A percentile compares a stretch with the other conserved stretches of the same genome.
Evolutionary conservation across 495 filamentous ascomycete genomes (phyloP).

Genomic region (Trichoderma asperelloides): DNA sequence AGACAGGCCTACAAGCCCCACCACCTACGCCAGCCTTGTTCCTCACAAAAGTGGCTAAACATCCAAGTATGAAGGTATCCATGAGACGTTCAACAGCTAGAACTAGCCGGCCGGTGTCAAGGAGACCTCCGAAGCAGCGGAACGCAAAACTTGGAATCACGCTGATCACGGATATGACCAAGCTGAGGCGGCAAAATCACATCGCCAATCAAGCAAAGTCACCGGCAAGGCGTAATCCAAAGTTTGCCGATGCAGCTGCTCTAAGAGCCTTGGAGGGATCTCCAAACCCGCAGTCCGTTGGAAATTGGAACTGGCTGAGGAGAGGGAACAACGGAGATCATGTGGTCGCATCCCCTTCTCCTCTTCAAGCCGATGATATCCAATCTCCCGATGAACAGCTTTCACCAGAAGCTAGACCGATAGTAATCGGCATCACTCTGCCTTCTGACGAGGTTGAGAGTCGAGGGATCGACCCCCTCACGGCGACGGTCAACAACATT

Average conservation of each 20-base stretch:
- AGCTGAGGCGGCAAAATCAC: slow-evolving; percentile 20
- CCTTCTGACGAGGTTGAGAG: slow-evolving; percentile 49
- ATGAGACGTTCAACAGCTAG: slow-evolving; percentile 23
- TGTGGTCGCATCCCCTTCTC: slow-evolving; percentile 23
- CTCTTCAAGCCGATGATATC: slow-evolving; percentile 13
- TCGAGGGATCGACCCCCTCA: slow-evolving; percentile 38
- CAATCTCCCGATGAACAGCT: slow-evolving; percentile 37
- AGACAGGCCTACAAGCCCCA: background rate
- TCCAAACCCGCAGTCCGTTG: slow-evolving; percentile 28
- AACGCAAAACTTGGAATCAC: slow-evolving; percentile 55
- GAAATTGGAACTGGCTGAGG: slow-evolving; percentile 36
- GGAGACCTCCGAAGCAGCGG: slow-evolving; percentile 42
- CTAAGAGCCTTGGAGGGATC: slow-evolving; percentile 41
- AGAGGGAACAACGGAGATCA: slow-evolving; percentile 17
- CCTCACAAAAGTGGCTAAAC: background rate
- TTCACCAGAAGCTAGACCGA: slow-evolving; percentile 65
- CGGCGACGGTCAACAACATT: slow-evolving; percentile 3
- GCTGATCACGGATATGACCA: slow-evolving; percentile 51
- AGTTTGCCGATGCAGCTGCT: slow-evolving; percentile 42
- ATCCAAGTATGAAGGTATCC: background rate
- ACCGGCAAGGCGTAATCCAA: slow-evolving; percentile 23
- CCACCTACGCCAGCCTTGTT: background rate
- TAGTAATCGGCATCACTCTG: slow-evolving; percentile 71
- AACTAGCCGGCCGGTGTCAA: slow-evolving; percentile 35
- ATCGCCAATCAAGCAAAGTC: background rate